phyloP scores from a whole-genome alignment of 352 stramenopile genomes.

The Phytophthora tentaculata region DNA sequence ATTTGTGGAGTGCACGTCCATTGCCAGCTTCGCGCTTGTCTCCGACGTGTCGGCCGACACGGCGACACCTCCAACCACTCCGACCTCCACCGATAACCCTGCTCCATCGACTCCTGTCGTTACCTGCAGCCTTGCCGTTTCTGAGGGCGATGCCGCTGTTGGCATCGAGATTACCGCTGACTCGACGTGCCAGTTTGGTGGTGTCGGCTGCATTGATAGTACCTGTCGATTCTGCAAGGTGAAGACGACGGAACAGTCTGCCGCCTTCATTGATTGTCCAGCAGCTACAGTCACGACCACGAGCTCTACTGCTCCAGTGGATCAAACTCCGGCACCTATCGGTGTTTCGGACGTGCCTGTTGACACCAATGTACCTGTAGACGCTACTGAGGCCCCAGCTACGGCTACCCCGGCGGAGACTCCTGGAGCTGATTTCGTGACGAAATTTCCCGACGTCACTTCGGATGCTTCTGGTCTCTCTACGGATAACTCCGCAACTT shows the following conservation, averaged over 20 bases:
- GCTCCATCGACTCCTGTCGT: neutral
- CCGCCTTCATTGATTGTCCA: conserved; percentile 25
- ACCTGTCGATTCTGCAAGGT: conserved; percentile 51
- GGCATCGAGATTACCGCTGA: conserved; percentile 36
- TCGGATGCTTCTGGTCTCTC: conserved; percentile 8
- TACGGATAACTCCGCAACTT: neutral
- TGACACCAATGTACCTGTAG: neutral
- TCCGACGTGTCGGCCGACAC: conserved; percentile 3
- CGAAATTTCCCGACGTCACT: neutral
- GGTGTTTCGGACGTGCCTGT: neutral
- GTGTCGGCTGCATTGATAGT: conserved; percentile 37
- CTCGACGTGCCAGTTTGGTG: conserved; percentile 25
- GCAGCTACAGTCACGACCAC: neutral
- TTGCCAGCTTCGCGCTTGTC: conserved; percentile 1
- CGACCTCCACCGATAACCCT: neutral
- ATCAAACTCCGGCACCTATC: neutral
- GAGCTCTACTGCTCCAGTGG: neutral
- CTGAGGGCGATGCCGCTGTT: conserved; percentile 1
- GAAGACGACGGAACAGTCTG: neutral
- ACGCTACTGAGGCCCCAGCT: neutral
- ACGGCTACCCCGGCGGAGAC: neutral
- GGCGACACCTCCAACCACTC: neutral
- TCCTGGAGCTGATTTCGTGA: neutral
- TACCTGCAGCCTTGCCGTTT: conserved; percentile 12
- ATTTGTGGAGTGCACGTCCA: conserved; percentile 30